Evolutionary conservation across 192 early-diverging fungal species (phyloP).

Genomic region (Phlyctochytrium arcticum): DNA sequence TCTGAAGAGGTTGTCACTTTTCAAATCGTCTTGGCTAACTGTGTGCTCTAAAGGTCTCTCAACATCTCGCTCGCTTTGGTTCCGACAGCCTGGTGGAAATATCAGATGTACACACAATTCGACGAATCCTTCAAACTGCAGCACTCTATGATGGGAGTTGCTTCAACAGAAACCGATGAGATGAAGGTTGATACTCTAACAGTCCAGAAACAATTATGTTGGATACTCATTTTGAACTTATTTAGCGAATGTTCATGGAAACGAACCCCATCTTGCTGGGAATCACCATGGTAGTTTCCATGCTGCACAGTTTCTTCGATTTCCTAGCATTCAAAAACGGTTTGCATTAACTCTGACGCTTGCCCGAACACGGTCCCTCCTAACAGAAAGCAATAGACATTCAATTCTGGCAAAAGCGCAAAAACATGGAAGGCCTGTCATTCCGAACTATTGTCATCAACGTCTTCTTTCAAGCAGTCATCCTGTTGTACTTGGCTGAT

Average conservation of each 20-base stretch:
- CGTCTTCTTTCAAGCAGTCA: conserved; percentile 78
- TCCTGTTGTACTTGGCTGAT: conserved; percentile 83
- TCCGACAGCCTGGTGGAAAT: conserved; percentile 69
- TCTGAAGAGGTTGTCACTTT: neutral
- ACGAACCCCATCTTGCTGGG: conserved; percentile 81
- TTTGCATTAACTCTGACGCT: conserved; percentile 27
- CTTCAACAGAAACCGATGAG: conserved; percentile 65
- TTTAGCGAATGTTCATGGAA: conserved; percentile 78
- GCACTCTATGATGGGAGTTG: conserved; percentile 51
- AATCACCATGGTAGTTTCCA: conserved; percentile 71
- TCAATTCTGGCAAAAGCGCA: conserved; percentile 81
- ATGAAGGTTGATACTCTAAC: conserved; percentile 51
- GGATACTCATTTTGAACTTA: neutral
- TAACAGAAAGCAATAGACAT: conserved; percentile 55
- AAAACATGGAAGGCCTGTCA: conserved; percentile 77
- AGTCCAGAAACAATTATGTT: neutral
- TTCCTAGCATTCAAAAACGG: conserved; percentile 93
- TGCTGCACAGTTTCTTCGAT: conserved; percentile 83
- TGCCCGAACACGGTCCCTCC: neutral
- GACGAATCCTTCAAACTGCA: conserved; percentile 61
- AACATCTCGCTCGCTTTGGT: conserved; percentile 63
- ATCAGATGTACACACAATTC: conserved; percentile 66
- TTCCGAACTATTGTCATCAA: conserved; percentile 78
- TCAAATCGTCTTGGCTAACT: neutral
- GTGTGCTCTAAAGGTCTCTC: conserved; percentile 33